phyloP scores from a whole-genome alignment of 2,329 filamentous ascomycete genomes.

The Tolypocladium amazonense region DNA sequence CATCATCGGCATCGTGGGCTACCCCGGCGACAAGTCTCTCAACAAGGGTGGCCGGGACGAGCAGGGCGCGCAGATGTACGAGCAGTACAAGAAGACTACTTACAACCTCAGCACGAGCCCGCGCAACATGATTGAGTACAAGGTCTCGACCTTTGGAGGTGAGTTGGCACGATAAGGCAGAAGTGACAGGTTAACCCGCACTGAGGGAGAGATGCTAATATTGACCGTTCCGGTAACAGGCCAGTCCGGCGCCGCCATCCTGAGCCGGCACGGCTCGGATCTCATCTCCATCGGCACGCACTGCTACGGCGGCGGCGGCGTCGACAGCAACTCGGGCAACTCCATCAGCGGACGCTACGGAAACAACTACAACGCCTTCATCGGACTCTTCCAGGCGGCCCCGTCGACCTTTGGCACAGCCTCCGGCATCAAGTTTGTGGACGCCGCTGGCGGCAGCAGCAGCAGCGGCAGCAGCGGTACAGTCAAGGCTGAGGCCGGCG shows the following conservation, averaged over 20 bases:
- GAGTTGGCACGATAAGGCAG: neutral
- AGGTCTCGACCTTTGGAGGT: neutral
- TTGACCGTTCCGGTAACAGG: neutral
- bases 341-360: constrained; percentile 10
- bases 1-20: neutral
- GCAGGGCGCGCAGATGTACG: neutral
- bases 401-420: neutral
- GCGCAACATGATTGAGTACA: neutral
- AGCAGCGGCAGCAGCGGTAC: neutral
- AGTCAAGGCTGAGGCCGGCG: neutral
- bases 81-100: neutral
- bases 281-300: constrained; percentile 16
- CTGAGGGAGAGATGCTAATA: neutral
- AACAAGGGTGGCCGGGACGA: neutral
- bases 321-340: constrained; percentile 14
- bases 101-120: neutral
- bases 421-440: neutral
- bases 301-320: constrained; percentile 11
- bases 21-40: neutral
- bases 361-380: constrained; percentile 10
- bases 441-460: neutral
- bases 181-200: neutral
- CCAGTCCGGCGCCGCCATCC: neutral
- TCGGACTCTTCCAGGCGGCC: constrained; percentile 3
- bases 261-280: neutral